phyloP scores from a whole-genome alignment of 129 eudicot species.

The Tagetes patula region DNA sequence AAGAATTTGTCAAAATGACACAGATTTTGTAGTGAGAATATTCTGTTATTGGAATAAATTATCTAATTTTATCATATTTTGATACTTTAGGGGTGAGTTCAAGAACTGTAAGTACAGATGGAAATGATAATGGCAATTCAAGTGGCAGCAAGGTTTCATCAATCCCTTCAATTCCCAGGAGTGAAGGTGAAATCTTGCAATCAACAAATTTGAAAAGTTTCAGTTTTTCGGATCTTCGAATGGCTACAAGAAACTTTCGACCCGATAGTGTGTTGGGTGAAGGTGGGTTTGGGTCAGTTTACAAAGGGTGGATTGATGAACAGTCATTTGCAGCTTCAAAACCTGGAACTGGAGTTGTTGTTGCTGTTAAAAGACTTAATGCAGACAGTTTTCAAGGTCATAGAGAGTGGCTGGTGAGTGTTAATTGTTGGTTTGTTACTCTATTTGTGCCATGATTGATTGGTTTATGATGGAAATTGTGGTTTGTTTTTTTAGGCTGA shows the following conservation, averaged over 20 bases:
- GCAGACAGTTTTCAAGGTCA: slow-evolving; percentile 88
- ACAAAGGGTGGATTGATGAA: slow-evolving; percentile 93
- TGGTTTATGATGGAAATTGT: neutral
- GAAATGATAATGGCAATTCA: slow-evolving; percentile 37
- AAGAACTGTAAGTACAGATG: slow-evolving; percentile 43
- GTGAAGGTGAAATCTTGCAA: slow-evolving; percentile 81
- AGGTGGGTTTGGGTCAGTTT: slow-evolving; percentile 93
- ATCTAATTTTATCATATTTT: neutral
- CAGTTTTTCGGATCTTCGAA: slow-evolving; percentile 56
- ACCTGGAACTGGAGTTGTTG: slow-evolving; percentile 76
- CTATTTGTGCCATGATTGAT: slow-evolving; percentile 1
- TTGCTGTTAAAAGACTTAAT: slow-evolving; percentile 84
- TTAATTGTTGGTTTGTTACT: neutral
- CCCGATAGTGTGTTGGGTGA: slow-evolving; percentile 91
- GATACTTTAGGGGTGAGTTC: slow-evolving; percentile 61
- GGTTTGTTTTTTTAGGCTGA: slow-evolving; percentile 58
- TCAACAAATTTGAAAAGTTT: slow-evolving; percentile 73
- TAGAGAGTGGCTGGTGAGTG: slow-evolving; percentile 87
- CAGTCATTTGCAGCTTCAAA: slow-evolving; percentile 60
- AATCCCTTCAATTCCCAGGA: slow-evolving; percentile 65
- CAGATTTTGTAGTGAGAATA: neutral
- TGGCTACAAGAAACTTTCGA: slow-evolving; percentile 78
- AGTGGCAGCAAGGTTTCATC: slow-evolving; percentile 60
- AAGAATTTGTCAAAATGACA: neutral
- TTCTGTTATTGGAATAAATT: neutral